Evolutionary conservation across 1,284 basidiomycete species (phyloP).

Genomic region (Phellopilus nigrolimitatus): DNA sequence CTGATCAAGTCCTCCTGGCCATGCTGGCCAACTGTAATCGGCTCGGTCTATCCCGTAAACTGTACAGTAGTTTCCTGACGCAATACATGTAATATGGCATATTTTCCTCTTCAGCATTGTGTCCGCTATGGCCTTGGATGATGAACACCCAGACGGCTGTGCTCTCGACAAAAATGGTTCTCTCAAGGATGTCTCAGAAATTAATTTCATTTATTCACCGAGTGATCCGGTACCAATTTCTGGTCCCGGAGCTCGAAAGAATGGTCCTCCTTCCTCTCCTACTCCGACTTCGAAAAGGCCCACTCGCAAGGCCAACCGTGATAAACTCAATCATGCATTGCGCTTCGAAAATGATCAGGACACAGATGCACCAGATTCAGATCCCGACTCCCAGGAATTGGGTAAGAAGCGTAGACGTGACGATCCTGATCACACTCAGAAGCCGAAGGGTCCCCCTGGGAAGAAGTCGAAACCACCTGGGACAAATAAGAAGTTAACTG

Average conservation of each 20-base stretch:
- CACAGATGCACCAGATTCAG: no score
- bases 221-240: not conserved
- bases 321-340: not conserved
- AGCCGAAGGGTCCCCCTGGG: not conserved
- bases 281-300: not conserved
- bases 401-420: no score
- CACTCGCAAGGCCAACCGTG: not conserved
- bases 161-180: not conserved
- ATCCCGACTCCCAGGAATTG: no score
- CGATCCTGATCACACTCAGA: not conserved
- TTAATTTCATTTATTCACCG: not conserved
- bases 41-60: no score
- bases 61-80: no score
- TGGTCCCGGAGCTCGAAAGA: not conserved
- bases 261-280: not conserved
- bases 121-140: not conserved
- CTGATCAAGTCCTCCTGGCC: no score
- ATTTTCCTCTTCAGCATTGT: no score
- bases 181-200: not conserved
- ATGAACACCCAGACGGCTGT: not conserved
- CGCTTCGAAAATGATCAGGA: not conserved
- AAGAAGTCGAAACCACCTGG: not conserved
- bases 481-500: not conserved
- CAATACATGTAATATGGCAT: no score
- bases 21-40: no score